Conservation (phyloP, 768 basidiomycete species). For the Solioccasus polychromus region DNA sequence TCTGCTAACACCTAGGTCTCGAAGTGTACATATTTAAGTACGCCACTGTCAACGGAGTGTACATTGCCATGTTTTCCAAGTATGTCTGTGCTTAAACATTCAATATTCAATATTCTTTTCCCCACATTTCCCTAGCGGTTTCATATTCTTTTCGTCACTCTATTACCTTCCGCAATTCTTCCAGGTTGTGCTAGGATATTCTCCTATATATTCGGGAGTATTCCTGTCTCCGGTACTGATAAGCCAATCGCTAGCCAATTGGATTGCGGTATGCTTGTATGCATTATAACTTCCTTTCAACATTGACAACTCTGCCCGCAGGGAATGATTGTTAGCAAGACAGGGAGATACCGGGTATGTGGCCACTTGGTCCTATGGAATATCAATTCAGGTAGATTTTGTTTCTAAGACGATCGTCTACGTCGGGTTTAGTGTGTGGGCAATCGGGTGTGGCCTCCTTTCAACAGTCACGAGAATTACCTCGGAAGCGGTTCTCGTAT, state of each 20-base stretch:
- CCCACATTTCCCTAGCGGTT: constrained; percentile 39
- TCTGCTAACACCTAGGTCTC: too few species aligned
- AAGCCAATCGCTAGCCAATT: constrained; percentile 58
- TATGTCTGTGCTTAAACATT: constrained; percentile 24
- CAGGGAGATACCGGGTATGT: constrained; percentile 57
- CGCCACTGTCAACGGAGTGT: constrained; percentile 63
- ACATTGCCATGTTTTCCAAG: constrained; percentile 70
- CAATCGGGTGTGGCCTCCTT: constrained; percentile 65
- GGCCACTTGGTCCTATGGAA: too few species aligned
- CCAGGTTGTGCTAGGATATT: constrained; percentile 66
- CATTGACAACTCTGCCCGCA: too few species aligned
- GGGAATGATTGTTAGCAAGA: constrained; percentile 63
- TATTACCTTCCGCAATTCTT: constrained; percentile 77
- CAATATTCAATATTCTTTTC: neutral
- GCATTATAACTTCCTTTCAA: neutral
- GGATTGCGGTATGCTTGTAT: constrained; percentile 43
- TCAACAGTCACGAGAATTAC: constrained; percentile 57
- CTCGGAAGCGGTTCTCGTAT: constrained; percentile 46
- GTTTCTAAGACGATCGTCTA: constrained; percentile 35
- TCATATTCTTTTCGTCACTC: constrained; percentile 60
- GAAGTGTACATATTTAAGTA: constrained; percentile 72
- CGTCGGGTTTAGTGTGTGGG: constrained; percentile 69
- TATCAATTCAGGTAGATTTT: neutral
- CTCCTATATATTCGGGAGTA: constrained; percentile 60
- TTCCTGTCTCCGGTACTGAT: constrained; percentile 70